Conservation (phyloP, 371 early-diverging fungal genomes). For the Mortierella sp. region DNA sequence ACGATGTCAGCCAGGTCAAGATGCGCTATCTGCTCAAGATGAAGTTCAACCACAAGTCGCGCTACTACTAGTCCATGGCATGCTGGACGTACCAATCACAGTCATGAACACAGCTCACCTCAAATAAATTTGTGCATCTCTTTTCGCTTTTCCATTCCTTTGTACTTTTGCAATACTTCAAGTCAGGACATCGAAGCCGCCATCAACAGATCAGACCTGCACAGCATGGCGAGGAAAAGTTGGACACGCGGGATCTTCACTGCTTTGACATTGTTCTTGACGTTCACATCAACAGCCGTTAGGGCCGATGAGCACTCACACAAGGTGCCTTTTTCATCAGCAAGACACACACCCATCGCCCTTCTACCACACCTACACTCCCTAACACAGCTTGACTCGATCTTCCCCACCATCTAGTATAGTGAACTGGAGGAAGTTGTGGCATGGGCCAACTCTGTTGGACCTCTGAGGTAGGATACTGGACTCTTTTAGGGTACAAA, state of each 20-base stretch:
- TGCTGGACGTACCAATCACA: not conserved
- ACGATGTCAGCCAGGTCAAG: slow-evolving; percentile 64
- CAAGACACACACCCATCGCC: too few species aligned
- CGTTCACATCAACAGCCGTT: slow-evolving; percentile 16
- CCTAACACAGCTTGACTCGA: too few species aligned
- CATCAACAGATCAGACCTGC: not conserved
- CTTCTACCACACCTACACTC: not conserved
- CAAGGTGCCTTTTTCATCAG: slow-evolving; percentile 17
- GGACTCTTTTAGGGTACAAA: not conserved
- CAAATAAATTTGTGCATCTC: not conserved
- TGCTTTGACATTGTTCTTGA: slow-evolving; percentile 15
- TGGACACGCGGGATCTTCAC: slow-evolving; percentile 22
- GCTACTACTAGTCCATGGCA: slow-evolving; percentile 1
- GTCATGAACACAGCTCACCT: not conserved
- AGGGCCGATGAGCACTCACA: slow-evolving; percentile 53
- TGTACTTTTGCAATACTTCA: not conserved
- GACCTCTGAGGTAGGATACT: slow-evolving; percentile 57
- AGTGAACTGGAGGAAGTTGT: slow-evolving; percentile 64
- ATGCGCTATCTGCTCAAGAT: slow-evolving; percentile 66
- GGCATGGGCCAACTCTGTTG: slow-evolving; percentile 84
- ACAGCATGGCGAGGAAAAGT: slow-evolving; percentile 2
- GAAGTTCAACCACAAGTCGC: slow-evolving; percentile 54
- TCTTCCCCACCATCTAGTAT: slow-evolving; percentile 57
- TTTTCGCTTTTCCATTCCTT: not conserved
- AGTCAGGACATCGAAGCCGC: not conserved